These are phyloP conservation scores for Blastobotrys capitulatus DNA, from an alignment of 1,139 yeast genomes.

Conservation along the genomic window DNA sequence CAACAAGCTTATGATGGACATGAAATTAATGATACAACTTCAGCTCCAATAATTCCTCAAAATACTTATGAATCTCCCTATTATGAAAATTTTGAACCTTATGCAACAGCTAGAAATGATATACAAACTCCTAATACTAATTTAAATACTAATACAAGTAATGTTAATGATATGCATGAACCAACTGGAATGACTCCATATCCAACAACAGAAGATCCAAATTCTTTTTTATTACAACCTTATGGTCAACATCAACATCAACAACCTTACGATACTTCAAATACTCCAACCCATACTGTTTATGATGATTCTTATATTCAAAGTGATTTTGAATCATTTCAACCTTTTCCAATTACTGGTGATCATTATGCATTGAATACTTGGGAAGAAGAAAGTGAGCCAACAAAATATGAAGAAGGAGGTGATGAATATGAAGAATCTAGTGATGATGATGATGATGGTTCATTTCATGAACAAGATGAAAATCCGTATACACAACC, in stretches of 20 bases:
- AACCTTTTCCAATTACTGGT: conserved; percentile 36
- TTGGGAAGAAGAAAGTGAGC: conserved; percentile 23
- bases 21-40: background rate
- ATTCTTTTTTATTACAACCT: conserved; percentile 10
- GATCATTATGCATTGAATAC: conserved; percentile 38
- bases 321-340: conserved; percentile 26
- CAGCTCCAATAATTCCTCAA: background rate
- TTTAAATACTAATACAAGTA: background rate
- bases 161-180: background rate
- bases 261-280: background rate
- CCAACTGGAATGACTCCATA: background rate
- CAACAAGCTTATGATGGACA: background rate
- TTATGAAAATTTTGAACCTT: background rate
- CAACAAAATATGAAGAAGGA: background rate
- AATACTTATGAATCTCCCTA: background rate
- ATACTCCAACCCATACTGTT: background rate
- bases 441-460: conserved; percentile 16
- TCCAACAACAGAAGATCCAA: conserved; percentile 10
- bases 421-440: conserved; percentile 13
- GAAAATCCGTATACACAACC: conserved; percentile 18
- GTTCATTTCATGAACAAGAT: conserved; percentile 15
- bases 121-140: background rate
- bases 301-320: conserved; percentile 21
- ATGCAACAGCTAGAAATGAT: background rate
- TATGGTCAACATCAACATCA: conserved; percentile 6